phyloP scores from a whole-genome alignment of 371 early-diverging fungal genomes.

The Mucor saturninus region DNA sequence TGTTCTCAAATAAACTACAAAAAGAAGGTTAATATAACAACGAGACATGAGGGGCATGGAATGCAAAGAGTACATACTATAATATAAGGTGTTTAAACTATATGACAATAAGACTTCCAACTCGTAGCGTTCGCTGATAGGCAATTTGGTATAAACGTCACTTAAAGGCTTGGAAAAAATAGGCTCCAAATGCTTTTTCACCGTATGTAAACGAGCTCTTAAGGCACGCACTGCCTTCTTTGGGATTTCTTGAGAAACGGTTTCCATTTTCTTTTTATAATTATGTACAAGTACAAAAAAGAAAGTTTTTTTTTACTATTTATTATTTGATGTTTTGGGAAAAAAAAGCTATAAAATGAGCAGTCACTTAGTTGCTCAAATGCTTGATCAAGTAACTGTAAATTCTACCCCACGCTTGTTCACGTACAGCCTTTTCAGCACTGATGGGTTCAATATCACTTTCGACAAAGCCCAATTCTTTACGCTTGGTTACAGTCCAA shows the following conservation, averaged over 20 bases:
- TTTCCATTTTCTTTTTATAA: not conserved
- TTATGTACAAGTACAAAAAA: not conserved
- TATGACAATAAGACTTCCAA: slow-evolving; percentile 59
- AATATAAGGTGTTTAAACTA: slow-evolving; percentile 57
- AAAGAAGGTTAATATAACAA: not conserved
- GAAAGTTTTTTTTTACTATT: not conserved
- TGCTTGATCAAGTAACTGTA: slow-evolving; percentile 47
- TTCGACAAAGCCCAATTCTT: slow-evolving; percentile 45
- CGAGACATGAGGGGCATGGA: not conserved
- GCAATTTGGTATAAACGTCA: slow-evolving; percentile 54
- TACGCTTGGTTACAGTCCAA: slow-evolving; percentile 43
- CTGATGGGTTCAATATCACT: slow-evolving; percentile 32
- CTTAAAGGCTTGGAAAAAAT: slow-evolving; percentile 43
- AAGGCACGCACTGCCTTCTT: slow-evolving; percentile 46
- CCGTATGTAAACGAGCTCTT: slow-evolving; percentile 37
- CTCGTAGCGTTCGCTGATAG: slow-evolving; percentile 54
- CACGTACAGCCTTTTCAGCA: slow-evolving; percentile 37
- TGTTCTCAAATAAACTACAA: slow-evolving; percentile 55
- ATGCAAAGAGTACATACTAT: slow-evolving; percentile 44
- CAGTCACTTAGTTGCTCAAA: slow-evolving; percentile 15
- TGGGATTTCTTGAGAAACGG: slow-evolving; percentile 22
- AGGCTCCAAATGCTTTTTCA: slow-evolving; percentile 58
- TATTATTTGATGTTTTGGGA: too few relatives aligned
- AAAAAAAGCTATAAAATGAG: not conserved
- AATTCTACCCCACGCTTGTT: slow-evolving; percentile 52